Conservation (phyloP, 2,329 filamentous ascomycete genomes). For the Cordyceps tenuipes region DNA sequence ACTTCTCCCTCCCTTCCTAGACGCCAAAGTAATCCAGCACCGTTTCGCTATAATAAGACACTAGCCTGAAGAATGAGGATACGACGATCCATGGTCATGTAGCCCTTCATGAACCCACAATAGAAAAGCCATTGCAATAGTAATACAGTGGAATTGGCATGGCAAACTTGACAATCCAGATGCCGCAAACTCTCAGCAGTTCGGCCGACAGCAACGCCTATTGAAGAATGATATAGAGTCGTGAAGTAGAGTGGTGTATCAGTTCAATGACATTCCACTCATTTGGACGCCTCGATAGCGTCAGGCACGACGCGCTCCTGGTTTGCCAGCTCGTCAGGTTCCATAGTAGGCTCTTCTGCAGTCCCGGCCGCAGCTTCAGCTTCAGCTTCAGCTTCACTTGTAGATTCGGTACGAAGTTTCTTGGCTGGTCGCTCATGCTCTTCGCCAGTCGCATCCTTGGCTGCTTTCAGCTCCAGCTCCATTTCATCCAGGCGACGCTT, state of each 20-base stretch:
- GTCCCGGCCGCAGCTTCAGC: neutral
- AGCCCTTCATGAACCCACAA: neutral
- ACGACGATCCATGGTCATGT: neutral
- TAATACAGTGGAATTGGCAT: neutral
- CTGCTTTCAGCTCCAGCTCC: constrained; percentile 48
- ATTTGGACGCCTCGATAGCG: neutral
- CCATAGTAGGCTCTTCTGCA: neutral
- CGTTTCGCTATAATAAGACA: constrained; percentile 7
- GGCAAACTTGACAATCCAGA: neutral
- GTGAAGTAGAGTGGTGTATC: neutral
- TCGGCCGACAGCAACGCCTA: neutral
- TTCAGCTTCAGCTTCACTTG: neutral
- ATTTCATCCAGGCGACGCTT: constrained; percentile 77
- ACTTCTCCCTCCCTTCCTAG: neutral
- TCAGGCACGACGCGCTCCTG: neutral
- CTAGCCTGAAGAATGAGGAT: neutral
- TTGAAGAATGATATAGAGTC: neutral
- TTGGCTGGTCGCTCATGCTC: constrained; percentile 21
- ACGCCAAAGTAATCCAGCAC: constrained; percentile 5
- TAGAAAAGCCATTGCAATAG: neutral
- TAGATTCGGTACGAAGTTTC: constrained; percentile 17
- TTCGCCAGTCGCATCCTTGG: constrained; percentile 14
- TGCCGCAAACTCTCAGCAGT: neutral
- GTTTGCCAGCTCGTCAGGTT: neutral
- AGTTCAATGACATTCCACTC: neutral